Conservation (phyloP, 73 alveolate species). For the Tetrahymena thermophila region DNA sequence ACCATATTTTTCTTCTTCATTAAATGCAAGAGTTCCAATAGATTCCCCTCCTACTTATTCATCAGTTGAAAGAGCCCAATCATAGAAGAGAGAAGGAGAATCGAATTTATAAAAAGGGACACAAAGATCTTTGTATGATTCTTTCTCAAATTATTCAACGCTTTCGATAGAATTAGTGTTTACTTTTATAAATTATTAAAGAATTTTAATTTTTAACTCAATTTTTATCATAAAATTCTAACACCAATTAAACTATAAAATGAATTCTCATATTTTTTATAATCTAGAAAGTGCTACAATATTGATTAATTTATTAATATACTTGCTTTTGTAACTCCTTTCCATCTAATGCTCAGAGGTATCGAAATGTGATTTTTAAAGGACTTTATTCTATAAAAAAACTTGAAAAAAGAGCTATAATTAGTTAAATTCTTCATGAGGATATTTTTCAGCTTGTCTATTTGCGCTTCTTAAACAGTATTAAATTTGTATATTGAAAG, state of each 20-base stretch:
- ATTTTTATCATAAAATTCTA: too few species aligned
- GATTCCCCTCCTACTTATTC: background rate
- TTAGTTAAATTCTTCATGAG: background rate
- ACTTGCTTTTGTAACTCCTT: background rate
- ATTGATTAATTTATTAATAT: background rate
- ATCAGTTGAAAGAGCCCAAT: background rate
- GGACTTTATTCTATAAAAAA: background rate
- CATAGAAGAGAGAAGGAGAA: background rate
- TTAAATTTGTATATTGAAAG: background rate
- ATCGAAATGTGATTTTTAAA: background rate
- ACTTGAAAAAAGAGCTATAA: background rate
- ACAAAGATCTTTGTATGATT: background rate
- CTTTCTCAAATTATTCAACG: background rate
- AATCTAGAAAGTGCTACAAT: background rate
- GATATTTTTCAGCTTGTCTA: background rate
- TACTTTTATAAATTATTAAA: background rate
- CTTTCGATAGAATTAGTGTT: background rate
- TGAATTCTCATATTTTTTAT: background rate
- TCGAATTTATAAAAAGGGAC: background rate
- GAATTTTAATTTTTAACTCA: background rate
- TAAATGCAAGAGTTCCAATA: background rate
- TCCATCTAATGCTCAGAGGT: background rate
- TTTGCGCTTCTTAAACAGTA: background rate
- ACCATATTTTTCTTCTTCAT: background rate
- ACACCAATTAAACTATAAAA: background rate